Base-by-base conservation (phyloP, 768 basidiomycete species). In the Sporobolomyces roseus region DNA sequence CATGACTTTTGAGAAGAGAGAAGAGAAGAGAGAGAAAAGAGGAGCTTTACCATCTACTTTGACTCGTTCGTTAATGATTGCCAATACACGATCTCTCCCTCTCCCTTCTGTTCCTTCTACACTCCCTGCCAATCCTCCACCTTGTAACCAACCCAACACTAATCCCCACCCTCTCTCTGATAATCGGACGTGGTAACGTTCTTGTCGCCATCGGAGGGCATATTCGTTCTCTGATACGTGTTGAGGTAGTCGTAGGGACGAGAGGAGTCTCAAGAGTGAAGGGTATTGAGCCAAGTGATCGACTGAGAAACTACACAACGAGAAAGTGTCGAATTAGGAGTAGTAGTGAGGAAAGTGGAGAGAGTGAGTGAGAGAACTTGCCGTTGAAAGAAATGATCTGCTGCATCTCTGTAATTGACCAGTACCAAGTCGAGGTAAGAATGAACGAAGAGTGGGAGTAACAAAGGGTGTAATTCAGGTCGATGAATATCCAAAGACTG, bases 381-480 rank as follows among this genome's bases (percentile, higher is more conserved):
- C 29, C 35, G 53, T 19, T 46, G 29, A 35, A 66, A 52, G 61
- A 68, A 55, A 17, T 61, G 80, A 87, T 70, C 77, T 88, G 93
- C 93, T 72, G 93, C 89, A 77, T 91, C 89, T 33, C 74, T 63
- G 63, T 90, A 91, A 14, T 91, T 92, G 58, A 87, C 86, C 74
- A 92, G 88, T 53, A 98, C 86, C 55, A 99, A 84, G 78, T 97
- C 94, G 35, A 99, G 83, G 78, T 94, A 97, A 77, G 97, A 97
- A 79, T 99, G 92, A 56, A 90, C 91, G 77, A 97, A 98, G 70
- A 99, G 89, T 4, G 96, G 96, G 77, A 93, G 96, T 21, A 96
- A 80, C 41, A 99, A 88, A 51, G 91, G 93, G 51, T 89, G 84
- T 74, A 99, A 89, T 79, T 99, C 93, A 62, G 91, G 91, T 89